Conservation (phyloP, 1,139 yeast species). For the Saccharomyces uvarum region DNA sequence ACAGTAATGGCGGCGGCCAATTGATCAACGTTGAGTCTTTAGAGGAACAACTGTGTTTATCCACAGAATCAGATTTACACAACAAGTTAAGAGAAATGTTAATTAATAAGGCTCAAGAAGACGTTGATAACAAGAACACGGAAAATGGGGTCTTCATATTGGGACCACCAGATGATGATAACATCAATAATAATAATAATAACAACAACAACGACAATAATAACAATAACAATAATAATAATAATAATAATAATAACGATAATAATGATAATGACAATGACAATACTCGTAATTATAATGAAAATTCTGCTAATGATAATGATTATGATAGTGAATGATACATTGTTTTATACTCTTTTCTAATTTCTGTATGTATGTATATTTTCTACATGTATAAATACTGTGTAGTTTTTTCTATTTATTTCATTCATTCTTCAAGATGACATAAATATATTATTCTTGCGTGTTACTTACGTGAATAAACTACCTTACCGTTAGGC, state of each 20-base stretch:
- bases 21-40: constrained; percentile 22
- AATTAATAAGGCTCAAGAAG: constrained; percentile 23
- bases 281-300: constrained; percentile 6
- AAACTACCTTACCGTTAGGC: constrained; percentile 56
- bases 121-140: constrained; percentile 24
- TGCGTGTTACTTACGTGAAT: constrained; percentile 36
- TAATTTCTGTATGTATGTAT: constrained; percentile 9
- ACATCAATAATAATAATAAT: too few relatives aligned
- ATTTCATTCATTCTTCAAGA: not conserved
- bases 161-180: constrained; percentile 19
- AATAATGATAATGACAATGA: constrained; percentile 19
- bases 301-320: not conserved
- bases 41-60: constrained; percentile 22
- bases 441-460: not conserved
- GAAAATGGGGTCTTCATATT: constrained; percentile 30
- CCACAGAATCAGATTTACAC: constrained; percentile 32
- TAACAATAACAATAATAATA: constrained; percentile 7
- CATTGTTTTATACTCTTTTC: constrained; percentile 6
- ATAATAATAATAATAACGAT: constrained; percentile 10
- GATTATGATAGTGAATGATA: not conserved
- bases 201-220: constrained; percentile 8
- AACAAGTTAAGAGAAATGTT: constrained; percentile 26
- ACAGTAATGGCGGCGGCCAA: constrained; percentile 14
- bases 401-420: constrained; percentile 1
- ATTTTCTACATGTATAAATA: constrained; percentile 1